These are phyloP conservation scores for Colletotrichum neosansevieriae DNA, from an alignment of 2,329 filamentous ascomycete species.

Conservation along the genomic window DNA sequence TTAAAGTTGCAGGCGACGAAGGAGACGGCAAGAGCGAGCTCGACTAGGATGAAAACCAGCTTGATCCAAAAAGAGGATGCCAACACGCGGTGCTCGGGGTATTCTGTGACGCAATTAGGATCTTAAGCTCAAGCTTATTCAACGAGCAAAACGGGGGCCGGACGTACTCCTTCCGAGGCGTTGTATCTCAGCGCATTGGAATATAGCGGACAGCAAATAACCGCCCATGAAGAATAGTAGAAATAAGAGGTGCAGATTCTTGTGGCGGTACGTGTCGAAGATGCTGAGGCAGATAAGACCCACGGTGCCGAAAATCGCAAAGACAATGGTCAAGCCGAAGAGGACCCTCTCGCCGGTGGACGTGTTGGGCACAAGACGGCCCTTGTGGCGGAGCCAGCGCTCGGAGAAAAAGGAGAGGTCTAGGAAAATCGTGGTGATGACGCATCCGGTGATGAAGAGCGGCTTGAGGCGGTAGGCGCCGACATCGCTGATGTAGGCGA, in stretches of 20 bases:
- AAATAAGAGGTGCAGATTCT: constrained; percentile 78
- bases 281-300: constrained; percentile 87
- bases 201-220: constrained; percentile 84
- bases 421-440: constrained; percentile 81
- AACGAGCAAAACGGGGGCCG: not conserved
- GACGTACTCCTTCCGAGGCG: constrained; percentile 78
- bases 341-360: constrained; percentile 73
- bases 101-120: constrained; percentile 58
- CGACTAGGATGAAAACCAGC: constrained; percentile 83
- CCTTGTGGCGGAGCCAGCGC: constrained; percentile 85
- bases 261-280: constrained; percentile 83
- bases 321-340: constrained; percentile 70
- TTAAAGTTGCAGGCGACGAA: constrained; percentile 72
- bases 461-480: constrained; percentile 75
- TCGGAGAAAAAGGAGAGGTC: constrained; percentile 85
- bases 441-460: constrained; percentile 80
- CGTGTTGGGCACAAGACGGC: constrained; percentile 81
- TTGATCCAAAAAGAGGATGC: constrained; percentile 89
- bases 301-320: constrained; percentile 79
- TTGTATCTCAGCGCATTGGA: constrained; percentile 92
- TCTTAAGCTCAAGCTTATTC: no score
- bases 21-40: constrained; percentile 77
- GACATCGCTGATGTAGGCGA: constrained; percentile 81
- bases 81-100: constrained; percentile 80
- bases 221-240: constrained; percentile 86